phyloP scores from a whole-genome alignment of 2,329 filamentous ascomycete species.

The Atkinsonella hypoxylon region DNA sequence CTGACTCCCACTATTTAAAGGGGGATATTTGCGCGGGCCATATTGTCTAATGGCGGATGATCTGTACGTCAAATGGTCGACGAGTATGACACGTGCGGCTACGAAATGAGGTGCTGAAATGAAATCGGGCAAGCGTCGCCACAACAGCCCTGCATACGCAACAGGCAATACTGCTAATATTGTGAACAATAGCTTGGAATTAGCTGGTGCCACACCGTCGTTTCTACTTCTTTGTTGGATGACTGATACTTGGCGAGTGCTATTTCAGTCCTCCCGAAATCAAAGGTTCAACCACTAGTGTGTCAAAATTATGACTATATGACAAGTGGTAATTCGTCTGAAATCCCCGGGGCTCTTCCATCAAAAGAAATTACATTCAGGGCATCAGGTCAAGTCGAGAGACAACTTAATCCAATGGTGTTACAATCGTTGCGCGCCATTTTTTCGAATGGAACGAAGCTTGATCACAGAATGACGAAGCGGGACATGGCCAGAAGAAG shows the following conservation, averaged over 20 bases:
- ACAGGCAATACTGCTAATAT: background rate
- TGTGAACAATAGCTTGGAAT: background rate
- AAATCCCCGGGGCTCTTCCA: background rate
- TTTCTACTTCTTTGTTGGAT: background rate
- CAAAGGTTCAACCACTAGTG: no score
- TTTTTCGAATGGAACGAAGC: background rate
- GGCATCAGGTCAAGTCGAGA: background rate
- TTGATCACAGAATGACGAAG: no score
- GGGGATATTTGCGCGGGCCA: conserved; percentile 1
- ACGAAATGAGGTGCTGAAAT: conserved; percentile 11
- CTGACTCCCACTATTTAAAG: background rate
- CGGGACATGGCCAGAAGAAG: background rate
- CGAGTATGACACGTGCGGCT: background rate
- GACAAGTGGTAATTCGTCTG: no score
- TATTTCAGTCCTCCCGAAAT: no score
- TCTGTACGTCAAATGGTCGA: conserved; percentile 5
- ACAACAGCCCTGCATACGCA: background rate
- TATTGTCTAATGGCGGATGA: conserved; percentile 4
- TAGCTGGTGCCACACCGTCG: background rate
- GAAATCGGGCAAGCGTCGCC: conserved; percentile 3
- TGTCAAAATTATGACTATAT: no score
- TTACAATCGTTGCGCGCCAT: background rate
- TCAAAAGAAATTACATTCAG: background rate
- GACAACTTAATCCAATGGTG: background rate
- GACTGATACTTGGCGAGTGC: no score